Base-by-base conservation (phyloP, 2,329 filamentous ascomycete species). In the Fusarium papillatum region DNA sequence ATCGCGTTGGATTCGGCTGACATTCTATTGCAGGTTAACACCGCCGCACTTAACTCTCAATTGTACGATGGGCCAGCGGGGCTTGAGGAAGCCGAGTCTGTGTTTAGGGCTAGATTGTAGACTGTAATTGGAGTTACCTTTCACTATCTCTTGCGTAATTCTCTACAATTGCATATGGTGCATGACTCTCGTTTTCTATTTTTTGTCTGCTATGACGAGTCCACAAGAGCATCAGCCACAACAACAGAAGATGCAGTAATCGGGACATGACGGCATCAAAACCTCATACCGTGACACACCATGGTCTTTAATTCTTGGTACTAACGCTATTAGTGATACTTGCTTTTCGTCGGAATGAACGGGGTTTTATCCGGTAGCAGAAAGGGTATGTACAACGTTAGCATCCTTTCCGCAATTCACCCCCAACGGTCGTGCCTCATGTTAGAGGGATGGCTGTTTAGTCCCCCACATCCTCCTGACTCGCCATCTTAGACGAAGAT, bases 401-500 rank as follows among this genome's bases (percentile, higher is more conserved):
- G 7, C n/a, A 46, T 22, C 13, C 1, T 22, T 46, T 46, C 11
- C 13, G n/a, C 13, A 46, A 24, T 29, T 29, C 29, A 29, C 29
- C 16, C 43, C 43, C n/a, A n/a, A n/a, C n/a, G n/a, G n/a, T n/a
- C n/a, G n/a, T n/a, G n/a, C n/a, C n/a, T n/a, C n/a, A n/a, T n/a
- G n/a, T n/a, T n/a, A n/a, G n/a, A n/a, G n/a, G n/a, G n/a, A n/a
- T n/a, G n/a, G n/a, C n/a, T n/a, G n/a, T n/a, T n/a, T n/a, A n/a
- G n/a, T n/a, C n/a, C n/a, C 16, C 43, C 43, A 46, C 43, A 24
- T 46, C 41, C 62, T 61, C 38, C 24, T 55, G 50, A 55, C 10
- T 31, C 60, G 41, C 57, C 64, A 29, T 41, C 53, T 14, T n/a
- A 34, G 26, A 55, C 67, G 67, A 55, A 66, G 53, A 69, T 65